Base-by-base conservation (phyloP, 2,329 filamentous ascomycete species). In the Colletotrichum camelliae region DNA sequence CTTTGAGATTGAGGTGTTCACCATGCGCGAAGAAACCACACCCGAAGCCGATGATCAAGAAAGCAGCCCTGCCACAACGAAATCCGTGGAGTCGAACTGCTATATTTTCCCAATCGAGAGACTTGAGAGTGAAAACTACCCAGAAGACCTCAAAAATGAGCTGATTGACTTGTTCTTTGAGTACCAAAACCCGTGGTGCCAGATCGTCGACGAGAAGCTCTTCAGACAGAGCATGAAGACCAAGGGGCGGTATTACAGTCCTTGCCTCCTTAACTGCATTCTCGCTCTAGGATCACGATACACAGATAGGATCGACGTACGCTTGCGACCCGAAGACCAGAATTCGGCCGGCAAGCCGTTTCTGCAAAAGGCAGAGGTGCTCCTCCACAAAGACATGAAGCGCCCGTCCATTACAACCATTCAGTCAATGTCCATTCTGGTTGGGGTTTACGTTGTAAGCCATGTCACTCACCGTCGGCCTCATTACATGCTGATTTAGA, bases 111-210 rank as follows among this genome's bases (percentile, higher is more conserved):
- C 66, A 48, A 18, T 48, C 4, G 29, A 48, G 39, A 48, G 39
- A 48, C 39, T 69, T 21, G 66, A 72, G 31, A 48, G 21, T 9
- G 74, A 67, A 21, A 57, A 70, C n/a, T 77, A 75, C 2, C 57
- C 76, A 7, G 77, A 79, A 15, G 79, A 81, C 10, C 77, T 85
- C 1, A 78, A 81, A 61, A 77, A 79, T 15, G 79, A 85, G 43
- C 69, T 82, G 10, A 80, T 85, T 10, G 80, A 83, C 31, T 66
- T 84, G 1, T 85, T 84, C 67, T 86, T 85, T 60, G 76, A 77
- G 13, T 86, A 84, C 81, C 82, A 85, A 27, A 81, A 83, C 15
- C 83, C 84, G 0, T 85, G 84, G 82, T 79, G 77, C 18, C 82
- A 84, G n/a, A 74, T 84, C 0, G 79, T 85, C 1, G 81, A 85